Evolutionary conservation across 352 stramenopile species (phyloP).

Genomic region (Chrysophaeum taylorii): DNA sequence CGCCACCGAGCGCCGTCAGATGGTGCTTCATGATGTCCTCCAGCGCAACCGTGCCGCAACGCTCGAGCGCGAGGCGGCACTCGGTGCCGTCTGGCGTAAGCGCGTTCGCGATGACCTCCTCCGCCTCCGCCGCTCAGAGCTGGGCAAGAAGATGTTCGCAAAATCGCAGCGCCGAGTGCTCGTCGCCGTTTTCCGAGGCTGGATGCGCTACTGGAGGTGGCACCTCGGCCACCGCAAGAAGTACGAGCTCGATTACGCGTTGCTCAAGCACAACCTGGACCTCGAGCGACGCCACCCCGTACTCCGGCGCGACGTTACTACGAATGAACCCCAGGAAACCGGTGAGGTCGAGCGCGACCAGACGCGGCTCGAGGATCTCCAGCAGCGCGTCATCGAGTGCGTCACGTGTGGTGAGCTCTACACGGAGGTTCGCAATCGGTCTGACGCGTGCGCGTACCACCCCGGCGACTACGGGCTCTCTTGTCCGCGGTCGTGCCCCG

Average conservation of each 20-base stretch:
- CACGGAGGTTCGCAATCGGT: constrained; percentile 30
- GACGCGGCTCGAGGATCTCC: constrained; percentile 25
- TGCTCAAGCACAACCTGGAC: constrained; percentile 33
- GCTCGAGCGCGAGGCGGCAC: neutral
- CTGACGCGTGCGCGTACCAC: constrained; percentile 32
- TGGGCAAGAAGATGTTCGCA: constrained; percentile 32
- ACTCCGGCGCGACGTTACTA: neutral
- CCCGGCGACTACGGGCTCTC: constrained; percentile 26
- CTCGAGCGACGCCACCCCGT: constrained; percentile 12
- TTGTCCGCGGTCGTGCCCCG: constrained; percentile 29
- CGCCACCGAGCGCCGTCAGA: constrained; percentile 27
- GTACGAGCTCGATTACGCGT: constrained; percentile 32
- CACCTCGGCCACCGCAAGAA: constrained; percentile 25
- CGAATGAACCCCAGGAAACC: neutral
- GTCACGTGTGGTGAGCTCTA: constrained; percentile 28
- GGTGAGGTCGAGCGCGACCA: constrained; percentile 16
- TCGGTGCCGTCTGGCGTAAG: constrained; percentile 14
- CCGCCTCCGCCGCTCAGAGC: constrained; percentile 25
- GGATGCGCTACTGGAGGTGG: constrained; percentile 29
- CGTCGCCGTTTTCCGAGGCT: constrained; percentile 29
- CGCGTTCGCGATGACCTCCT: constrained; percentile 27
- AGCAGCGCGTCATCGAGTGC: constrained; percentile 29
- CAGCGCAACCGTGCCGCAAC: constrained; percentile 16
- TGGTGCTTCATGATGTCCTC: constrained; percentile 25
- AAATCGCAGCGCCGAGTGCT: constrained; percentile 26